Base-by-base conservation (phyloP, 805 yeast genomes). In the Yamadazyma olivae region DNA sequence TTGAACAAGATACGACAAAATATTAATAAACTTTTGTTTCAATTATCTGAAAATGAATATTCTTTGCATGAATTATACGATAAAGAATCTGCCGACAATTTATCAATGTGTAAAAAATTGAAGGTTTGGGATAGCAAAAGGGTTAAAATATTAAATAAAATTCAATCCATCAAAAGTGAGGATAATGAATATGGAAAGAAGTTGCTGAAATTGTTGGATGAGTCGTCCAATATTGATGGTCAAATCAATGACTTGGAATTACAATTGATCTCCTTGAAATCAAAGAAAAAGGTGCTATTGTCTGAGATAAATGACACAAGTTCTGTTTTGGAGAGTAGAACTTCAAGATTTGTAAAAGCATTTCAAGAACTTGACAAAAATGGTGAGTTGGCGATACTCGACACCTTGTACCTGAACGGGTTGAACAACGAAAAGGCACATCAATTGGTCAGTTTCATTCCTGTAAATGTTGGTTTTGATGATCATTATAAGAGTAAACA, bases 291-390 rank as follows among this genome's bases (percentile, higher is more conserved):
- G 8, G 39, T 62, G 3, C 35, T 76, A 0, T 45, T 49, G 7
- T 35, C 44, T 7, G 80, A 75, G 45, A 53, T 75, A 19, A 55
- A 59, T 17, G 65, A 64, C 14, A 64, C 80, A 1, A 67, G 71
- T 44, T 74, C 79, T 2, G 63, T 75, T 3, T 44, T 76, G 17
- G 81, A 75, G 37, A 70, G 75, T 38, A 66, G 60, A 41, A 50
- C 75, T 0, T 67, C 75, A 9, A 62, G 62, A 27, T 71, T 67
- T 40, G 66, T 66, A 12, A 70, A 69, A 24, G 48, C 64, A 18
- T 65, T 73, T 31, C 56, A 56, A 18, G 55, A 53, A 4, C 50
- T 71, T 17, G 77, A 72, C 31, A 37, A 26, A 2, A 44, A 51
- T n/a, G 78, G 75, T 13, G 51, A 44, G 30, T 47, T 46, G 1